These are phyloP conservation scores for Pseudoturritis turrita DNA, from an alignment of 345 rosid species.

Conservation along the genomic window DNA sequence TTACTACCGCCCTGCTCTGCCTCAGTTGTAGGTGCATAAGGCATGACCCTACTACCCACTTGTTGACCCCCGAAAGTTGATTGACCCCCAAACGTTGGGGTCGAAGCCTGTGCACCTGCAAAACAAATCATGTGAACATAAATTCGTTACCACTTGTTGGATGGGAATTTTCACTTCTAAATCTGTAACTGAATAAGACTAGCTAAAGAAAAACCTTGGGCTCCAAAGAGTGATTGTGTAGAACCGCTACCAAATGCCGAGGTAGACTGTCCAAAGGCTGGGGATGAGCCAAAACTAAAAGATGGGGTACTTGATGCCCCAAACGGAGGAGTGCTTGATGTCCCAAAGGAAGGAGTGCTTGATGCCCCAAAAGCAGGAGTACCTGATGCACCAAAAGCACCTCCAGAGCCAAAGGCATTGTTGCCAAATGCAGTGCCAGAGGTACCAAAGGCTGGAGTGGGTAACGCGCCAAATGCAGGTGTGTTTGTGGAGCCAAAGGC, in stretches of 20 bases:
- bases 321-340: slow-evolving; percentile 43
- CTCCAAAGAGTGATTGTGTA: slow-evolving; percentile 56
- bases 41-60: slow-evolving; percentile 73
- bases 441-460: slow-evolving; percentile 54
- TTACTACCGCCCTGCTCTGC: slow-evolving; percentile 44
- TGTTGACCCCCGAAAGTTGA: slow-evolving; percentile 62
- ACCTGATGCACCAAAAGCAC: slow-evolving; percentile 42
- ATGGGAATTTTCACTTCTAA: not conserved
- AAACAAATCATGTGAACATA: slow-evolving; percentile 15
- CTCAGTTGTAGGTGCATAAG: slow-evolving; percentile 64
- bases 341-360: slow-evolving; percentile 46
- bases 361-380: slow-evolving; percentile 36
- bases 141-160: not conserved
- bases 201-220: slow-evolving; percentile 67
- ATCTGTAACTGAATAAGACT: slow-evolving; percentile 17
- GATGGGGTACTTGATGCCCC: slow-evolving; percentile 55
- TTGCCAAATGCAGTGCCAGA: slow-evolving; percentile 67
- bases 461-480: slow-evolving; percentile 49
- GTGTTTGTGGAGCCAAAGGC: slow-evolving; percentile 42
- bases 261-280: slow-evolving; percentile 71
- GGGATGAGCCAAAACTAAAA: slow-evolving; percentile 58
- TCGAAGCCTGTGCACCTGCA: slow-evolving; percentile 60
- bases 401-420: slow-evolving; percentile 52
- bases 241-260: slow-evolving; percentile 62
- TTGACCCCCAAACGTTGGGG: slow-evolving; percentile 59